Conservation (phyloP, 345 rosid genomes). For the Hirschfeldia incana region DNA sequence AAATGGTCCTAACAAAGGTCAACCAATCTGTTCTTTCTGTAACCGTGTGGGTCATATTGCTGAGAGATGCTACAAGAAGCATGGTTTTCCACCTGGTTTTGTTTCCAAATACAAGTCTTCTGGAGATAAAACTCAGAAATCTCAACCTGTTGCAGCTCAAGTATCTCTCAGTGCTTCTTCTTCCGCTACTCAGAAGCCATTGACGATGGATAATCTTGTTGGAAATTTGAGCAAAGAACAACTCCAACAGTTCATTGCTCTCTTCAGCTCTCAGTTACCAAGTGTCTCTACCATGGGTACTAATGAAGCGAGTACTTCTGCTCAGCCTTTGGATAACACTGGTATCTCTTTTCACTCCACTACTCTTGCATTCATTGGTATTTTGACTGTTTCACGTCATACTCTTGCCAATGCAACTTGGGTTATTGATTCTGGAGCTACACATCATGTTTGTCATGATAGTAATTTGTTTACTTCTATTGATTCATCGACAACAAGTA, state of each 20-base stretch:
- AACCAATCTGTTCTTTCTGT: not conserved
- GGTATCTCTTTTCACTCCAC: not conserved
- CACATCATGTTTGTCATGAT: not conserved
- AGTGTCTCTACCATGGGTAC: not conserved
- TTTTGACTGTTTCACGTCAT: not conserved
- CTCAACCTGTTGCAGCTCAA: not conserved
- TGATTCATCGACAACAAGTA: not conserved
- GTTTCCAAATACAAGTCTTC: not conserved
- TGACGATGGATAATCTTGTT: not conserved
- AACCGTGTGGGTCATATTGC: not conserved
- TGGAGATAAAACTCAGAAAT: too few relatives aligned
- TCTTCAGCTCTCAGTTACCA: not conserved
- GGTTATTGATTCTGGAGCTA: not conserved
- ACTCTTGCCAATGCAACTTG: not conserved
- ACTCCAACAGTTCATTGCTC: not conserved
- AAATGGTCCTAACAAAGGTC: not conserved
- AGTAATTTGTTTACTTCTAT: not conserved
- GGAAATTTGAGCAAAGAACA: not conserved
- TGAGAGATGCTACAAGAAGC: not conserved
- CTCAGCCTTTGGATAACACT: too few relatives aligned
- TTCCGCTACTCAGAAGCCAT: not conserved
- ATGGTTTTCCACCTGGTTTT: not conserved
- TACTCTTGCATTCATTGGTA: not conserved
- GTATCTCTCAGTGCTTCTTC: not conserved
- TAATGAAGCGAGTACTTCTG: not conserved